A percentile compares a stretch with the other conserved stretches of the same genome.
phyloP scores from a whole-genome alignment of 257 asterid species.

The Przewalskia tangutica region DNA sequence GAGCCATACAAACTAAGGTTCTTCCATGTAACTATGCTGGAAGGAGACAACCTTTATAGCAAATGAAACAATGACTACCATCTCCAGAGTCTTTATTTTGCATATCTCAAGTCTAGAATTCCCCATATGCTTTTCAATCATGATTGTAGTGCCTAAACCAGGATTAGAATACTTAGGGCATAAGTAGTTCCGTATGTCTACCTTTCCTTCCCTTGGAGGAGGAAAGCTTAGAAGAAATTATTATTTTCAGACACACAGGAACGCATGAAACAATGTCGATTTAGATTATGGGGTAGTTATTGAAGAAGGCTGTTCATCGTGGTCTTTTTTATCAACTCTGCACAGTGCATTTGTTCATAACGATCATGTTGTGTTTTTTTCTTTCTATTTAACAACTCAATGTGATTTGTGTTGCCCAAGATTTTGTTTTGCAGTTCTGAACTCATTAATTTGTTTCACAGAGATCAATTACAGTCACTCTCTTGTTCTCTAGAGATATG shows the following conservation, averaged over 20 bases:
- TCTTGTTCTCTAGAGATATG: not conserved
- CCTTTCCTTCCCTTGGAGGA: not conserved
- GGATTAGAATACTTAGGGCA: not conserved
- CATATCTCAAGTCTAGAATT: not conserved
- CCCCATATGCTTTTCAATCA: not conserved
- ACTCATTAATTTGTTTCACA: too few species aligned
- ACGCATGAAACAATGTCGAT: not conserved
- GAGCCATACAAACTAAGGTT: not conserved
- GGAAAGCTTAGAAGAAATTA: not conserved
- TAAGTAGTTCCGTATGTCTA: not conserved
- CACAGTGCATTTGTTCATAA: not conserved
- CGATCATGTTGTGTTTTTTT: too few species aligned
- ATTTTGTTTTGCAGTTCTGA: too few species aligned
- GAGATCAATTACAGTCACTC: too few species aligned
- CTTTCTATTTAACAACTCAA: not conserved
- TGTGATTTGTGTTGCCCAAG: not conserved
- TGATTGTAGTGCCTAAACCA: not conserved
- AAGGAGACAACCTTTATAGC: not conserved
- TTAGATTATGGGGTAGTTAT: not conserved
- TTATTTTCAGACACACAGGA: not conserved
- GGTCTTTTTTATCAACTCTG: not conserved
- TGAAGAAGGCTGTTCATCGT: too few species aligned
- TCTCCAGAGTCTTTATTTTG: not conserved
- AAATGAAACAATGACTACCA: not conserved
- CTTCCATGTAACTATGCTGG: not conserved